Percentiles rank a stretch among this genome's conserved stretches.
Evolutionary conservation across 352 stramenopile species (phyloP).

Genomic region (Stramenopiles sp.): DNA sequence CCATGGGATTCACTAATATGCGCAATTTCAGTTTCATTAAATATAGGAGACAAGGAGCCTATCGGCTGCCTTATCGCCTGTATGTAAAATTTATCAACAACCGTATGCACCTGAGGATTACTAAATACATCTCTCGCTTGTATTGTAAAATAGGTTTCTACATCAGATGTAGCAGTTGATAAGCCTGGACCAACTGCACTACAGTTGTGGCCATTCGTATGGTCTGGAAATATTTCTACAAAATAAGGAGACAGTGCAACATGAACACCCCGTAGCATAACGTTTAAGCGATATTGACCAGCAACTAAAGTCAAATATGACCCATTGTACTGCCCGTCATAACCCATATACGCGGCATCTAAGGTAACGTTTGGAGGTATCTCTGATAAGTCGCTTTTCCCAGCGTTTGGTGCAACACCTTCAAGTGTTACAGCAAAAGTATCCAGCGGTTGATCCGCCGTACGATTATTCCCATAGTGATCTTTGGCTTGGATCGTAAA

Average conservation of each 20-base stretch:
- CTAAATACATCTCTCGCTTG: conserved; percentile 19
- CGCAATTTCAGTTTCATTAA: neutral
- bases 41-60: neutral
- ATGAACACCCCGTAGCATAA: neutral
- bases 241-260: neutral
- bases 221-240: neutral
- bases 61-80: neutral
- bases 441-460: neutral
- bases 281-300: neutral
- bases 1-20: neutral
- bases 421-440: neutral
- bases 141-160: conserved; percentile 22
- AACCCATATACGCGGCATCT: neutral
- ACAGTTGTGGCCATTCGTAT: conserved; percentile 19
- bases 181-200: conserved; percentile 23
- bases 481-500: neutral
- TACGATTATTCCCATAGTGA: neutral
- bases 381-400: neutral
- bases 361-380: neutral
- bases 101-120: neutral
- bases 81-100: neutral
- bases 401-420: neutral
- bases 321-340: neutral
- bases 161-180: conserved; percentile 19
- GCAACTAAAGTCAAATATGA: neutral